Conservation (phyloP, 345 rosid species). For the Syzygium oleosum region DNA sequence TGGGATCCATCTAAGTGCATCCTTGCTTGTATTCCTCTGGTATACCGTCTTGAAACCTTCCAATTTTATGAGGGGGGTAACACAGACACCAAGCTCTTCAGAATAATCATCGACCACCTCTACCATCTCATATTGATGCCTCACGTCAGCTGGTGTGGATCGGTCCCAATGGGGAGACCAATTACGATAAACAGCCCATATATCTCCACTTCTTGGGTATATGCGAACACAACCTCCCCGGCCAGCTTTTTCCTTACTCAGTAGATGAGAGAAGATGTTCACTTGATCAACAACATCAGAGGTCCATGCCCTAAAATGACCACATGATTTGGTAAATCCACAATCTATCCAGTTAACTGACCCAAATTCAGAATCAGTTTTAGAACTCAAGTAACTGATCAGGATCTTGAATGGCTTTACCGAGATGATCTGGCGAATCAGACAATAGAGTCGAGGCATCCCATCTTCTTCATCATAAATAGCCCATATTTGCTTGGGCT, state of each 20-base stretch:
- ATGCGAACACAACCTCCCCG: constrained; percentile 98
- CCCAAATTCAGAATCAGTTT: constrained; percentile 84
- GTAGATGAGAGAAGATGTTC: constrained; percentile 86
- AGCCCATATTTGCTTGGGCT: constrained; percentile 96
- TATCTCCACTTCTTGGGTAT: constrained; percentile 79
- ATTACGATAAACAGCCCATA: constrained; percentile 91
- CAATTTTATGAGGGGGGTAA: constrained; percentile 66
- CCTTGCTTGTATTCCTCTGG: constrained; percentile 35
- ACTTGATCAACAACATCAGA: constrained; percentile 83
- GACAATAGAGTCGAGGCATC: constrained; percentile 93
- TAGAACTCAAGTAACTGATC: constrained; percentile 85
- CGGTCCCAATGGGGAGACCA: constrained; percentile 86
- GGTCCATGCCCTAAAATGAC: constrained; percentile 83
- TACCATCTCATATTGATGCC: constrained; percentile 96
- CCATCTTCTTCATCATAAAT: constrained; percentile 95
- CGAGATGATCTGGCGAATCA: constrained; percentile 76
- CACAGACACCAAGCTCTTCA: constrained; percentile 83
- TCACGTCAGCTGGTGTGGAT: constrained; percentile 70
- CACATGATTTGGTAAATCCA: constrained; percentile 94
- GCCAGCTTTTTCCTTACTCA: constrained; percentile 80
- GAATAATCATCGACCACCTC: constrained; percentile 90
- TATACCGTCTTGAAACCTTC: constrained; percentile 88
- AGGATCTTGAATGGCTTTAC: constrained; percentile 77
- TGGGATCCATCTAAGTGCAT: constrained; percentile 76
- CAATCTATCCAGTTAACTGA: constrained; percentile 72